phyloP scores from a whole-genome alignment of 2,329 filamentous ascomycete species.

The Epichloe festucae region DNA sequence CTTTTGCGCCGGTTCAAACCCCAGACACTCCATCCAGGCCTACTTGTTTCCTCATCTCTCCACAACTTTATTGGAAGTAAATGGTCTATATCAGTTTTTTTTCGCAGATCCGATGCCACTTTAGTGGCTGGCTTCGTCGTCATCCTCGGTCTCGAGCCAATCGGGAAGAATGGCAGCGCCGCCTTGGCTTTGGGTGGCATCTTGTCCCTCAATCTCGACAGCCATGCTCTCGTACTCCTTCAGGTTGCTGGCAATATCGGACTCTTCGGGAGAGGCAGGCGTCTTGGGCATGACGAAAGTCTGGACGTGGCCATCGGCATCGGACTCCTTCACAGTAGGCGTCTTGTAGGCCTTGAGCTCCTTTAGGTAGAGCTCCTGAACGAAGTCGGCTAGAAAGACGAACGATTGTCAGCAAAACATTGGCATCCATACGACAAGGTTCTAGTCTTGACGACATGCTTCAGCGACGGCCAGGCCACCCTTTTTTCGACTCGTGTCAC shows the following conservation, averaged over 20 bases:
- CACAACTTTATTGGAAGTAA: not conserved
- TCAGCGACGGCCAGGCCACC: not conserved
- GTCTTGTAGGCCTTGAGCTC: slow-evolving; percentile 95
- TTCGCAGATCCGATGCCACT: not conserved
- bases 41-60: not conserved
- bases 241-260: slow-evolving; percentile 80
- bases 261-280: slow-evolving; percentile 83
- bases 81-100: not conserved
- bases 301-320: slow-evolving; percentile 83
- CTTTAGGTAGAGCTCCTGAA: slow-evolving; percentile 94
- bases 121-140: slow-evolving; percentile 39
- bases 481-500: not conserved
- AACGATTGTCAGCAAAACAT: not conserved
- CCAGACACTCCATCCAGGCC: not conserved
- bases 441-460: too few relatives aligned
- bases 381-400: slow-evolving; percentile 63
- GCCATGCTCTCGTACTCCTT: slow-evolving; percentile 89
- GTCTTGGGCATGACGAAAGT: slow-evolving; percentile 70
- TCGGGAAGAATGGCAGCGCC: slow-evolving; percentile 45
- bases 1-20: not conserved
- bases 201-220: slow-evolving; percentile 87
- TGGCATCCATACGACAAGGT: too few relatives aligned
- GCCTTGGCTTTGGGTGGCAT: slow-evolving; percentile 43
- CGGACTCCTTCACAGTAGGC: slow-evolving; percentile 67
- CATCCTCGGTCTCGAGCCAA: slow-evolving; percentile 78